Conservation (phyloP, 2,329 filamentous ascomycete species). For the Periconia sp. region DNA sequence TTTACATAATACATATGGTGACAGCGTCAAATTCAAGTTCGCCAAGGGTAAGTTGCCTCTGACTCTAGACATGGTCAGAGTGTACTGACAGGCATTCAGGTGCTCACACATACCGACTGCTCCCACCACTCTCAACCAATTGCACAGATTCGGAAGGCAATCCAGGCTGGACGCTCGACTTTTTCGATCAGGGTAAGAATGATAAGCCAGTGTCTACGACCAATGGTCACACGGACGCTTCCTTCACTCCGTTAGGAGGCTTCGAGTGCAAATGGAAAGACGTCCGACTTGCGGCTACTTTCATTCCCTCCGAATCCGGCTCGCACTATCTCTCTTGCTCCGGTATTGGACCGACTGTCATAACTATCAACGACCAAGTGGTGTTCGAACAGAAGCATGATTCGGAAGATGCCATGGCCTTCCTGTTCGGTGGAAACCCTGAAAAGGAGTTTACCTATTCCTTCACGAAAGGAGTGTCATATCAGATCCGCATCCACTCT, state of each 20-base stretch:
- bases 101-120: constrained; percentile 41
- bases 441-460: constrained; percentile 67
- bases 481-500: constrained; percentile 65
- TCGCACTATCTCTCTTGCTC: constrained; percentile 42
- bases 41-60: constrained; percentile 24
- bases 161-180: constrained; percentile 38
- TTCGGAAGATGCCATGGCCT: constrained; percentile 65
- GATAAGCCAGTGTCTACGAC: constrained; percentile 29
- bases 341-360: constrained; percentile 38
- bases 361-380: constrained; percentile 33
- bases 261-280: constrained; percentile 30
- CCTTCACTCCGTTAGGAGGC: constrained; percentile 32
- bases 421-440: constrained; percentile 68
- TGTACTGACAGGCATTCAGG: constrained; percentile 14
- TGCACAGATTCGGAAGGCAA: constrained; percentile 35
- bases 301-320: constrained; percentile 30
- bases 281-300: constrained; percentile 28
- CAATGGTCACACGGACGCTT: constrained; percentile 29
- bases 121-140: constrained; percentile 33
- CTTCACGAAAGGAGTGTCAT: constrained; percentile 65
- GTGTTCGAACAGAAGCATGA: constrained; percentile 52
- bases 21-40: constrained; percentile 38
- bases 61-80: not conserved
- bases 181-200: constrained; percentile 32
- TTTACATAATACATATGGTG: constrained; percentile 30